A percentile compares a stretch with the other conserved stretches of the same genome.
Conservation (phyloP, 768 basidiomycete species). For the Leccinum longicurvipes region DNA sequence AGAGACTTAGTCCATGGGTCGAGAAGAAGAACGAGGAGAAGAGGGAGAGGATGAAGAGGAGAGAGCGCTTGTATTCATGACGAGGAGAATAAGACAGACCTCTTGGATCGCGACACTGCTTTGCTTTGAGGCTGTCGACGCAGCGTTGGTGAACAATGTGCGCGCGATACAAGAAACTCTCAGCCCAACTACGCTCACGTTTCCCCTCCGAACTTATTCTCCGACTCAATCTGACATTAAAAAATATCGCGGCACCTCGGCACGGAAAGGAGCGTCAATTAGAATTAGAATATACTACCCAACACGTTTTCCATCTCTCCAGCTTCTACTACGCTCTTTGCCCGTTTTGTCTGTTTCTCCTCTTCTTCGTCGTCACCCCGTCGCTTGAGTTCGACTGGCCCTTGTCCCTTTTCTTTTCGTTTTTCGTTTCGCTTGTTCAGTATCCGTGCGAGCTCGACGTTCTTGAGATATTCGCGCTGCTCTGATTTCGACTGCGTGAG, state of each 20-base stretch:
- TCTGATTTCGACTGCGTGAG: slow-evolving; percentile 84
- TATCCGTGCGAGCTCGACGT: slow-evolving; percentile 89
- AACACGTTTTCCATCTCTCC: slow-evolving; percentile 43
- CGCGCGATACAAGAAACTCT: slow-evolving; percentile 55
- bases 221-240: slow-evolving; percentile 24
- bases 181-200: slow-evolving; percentile 11
- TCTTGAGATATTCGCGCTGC: slow-evolving; percentile 89
- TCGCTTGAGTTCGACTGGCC: slow-evolving; percentile 33
- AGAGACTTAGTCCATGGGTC: slow-evolving; percentile 44
- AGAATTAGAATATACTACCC: slow-evolving; percentile 48
- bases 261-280: no score
- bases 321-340: slow-evolving; percentile 4
- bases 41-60: slow-evolving; percentile 54
- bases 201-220: slow-evolving; percentile 15
- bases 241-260: slow-evolving; percentile 12
- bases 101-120: slow-evolving; percentile 60
- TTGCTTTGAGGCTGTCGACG: slow-evolving; percentile 30
- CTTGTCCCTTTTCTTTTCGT: slow-evolving; percentile 57
- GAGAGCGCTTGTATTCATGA: slow-evolving; percentile 75
- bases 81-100: slow-evolving; percentile 78
- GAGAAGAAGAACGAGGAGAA: slow-evolving; percentile 46
- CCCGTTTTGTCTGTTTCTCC: slow-evolving; percentile 14
- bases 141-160: slow-evolving; percentile 35
- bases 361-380: slow-evolving; percentile 7
- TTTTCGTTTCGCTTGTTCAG: slow-evolving; percentile 76